phyloP scores from a whole-genome alignment of 768 basidiomycete species.

The Amanita muscaria region DNA sequence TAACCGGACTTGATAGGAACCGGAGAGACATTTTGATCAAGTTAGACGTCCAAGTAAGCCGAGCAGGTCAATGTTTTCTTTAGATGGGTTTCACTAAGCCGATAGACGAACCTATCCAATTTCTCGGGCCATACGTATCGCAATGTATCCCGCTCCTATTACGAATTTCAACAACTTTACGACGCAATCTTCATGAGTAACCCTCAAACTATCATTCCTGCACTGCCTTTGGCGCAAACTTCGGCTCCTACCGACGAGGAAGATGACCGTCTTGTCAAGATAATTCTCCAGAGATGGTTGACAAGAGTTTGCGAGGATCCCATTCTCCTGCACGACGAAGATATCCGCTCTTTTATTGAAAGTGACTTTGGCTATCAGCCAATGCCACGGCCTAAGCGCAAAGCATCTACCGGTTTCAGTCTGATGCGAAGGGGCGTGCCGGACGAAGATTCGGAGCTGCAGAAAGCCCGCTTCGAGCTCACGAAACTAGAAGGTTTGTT shows the following conservation, averaged over 20 bases:
- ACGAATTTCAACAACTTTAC: slow-evolving; percentile 92
- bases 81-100: slow-evolving; percentile 4
- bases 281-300: slow-evolving; percentile 94
- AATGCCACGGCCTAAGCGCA: slow-evolving; percentile 65
- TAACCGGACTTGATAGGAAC: slow-evolving; percentile 90
- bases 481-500: slow-evolving; percentile 90
- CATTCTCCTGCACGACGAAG: slow-evolving; percentile 83
- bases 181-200: slow-evolving; percentile 83
- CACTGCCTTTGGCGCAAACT: slow-evolving; percentile 91
- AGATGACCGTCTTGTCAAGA: slow-evolving; percentile 91
- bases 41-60: slow-evolving; percentile 86
- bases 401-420: slow-evolving; percentile 64
- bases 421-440: slow-evolving; percentile 74
- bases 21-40: slow-evolving; percentile 89
- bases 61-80: neutral
- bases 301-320: slow-evolving; percentile 88
- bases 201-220: slow-evolving; percentile 94
- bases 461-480: slow-evolving; percentile 82
- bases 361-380: slow-evolving; percentile 96
- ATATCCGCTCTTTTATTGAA: slow-evolving; percentile 90
- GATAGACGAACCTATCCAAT: slow-evolving; percentile 89
- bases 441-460: slow-evolving; percentile 92
- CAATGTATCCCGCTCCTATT: slow-evolving; percentile 90
- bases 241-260: slow-evolving; percentile 97
- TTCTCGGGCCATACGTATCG: slow-evolving; percentile 85